Percentiles rank a stretch among this genome's conserved stretches.
These are phyloP conservation scores for Boletus eberwhitei DNA, from an alignment of 768 basidiomycete genomes.

Conservation along the genomic window DNA sequence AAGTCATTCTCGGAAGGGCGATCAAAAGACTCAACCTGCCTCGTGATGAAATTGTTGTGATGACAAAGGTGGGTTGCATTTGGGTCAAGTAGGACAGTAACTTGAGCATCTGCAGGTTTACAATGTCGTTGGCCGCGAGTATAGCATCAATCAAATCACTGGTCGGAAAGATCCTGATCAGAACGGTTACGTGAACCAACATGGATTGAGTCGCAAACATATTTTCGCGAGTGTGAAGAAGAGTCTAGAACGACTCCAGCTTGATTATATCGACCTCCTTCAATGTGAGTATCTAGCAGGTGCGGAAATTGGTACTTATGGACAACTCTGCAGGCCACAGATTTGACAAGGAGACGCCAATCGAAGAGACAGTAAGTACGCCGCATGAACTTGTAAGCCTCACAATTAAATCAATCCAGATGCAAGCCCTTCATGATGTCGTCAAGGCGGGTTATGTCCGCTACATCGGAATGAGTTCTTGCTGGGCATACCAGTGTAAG, in stretches of 20 bases:
- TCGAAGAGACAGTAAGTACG: slow-evolving; percentile 39
- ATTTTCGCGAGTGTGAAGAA: slow-evolving; percentile 56
- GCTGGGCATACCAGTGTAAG: slow-evolving; percentile 40
- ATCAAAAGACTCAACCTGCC: slow-evolving; percentile 65
- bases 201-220: slow-evolving; percentile 48
- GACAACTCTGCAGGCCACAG: slow-evolving; percentile 37
- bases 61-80: slow-evolving; percentile 56
- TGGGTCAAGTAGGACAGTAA: neutral
- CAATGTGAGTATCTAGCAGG: slow-evolving; percentile 36
- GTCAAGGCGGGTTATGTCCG: slow-evolving; percentile 47
- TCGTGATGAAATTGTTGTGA: slow-evolving; percentile 72
- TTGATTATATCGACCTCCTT: slow-evolving; percentile 58
- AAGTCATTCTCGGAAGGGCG: slow-evolving; percentile 66
- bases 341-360: slow-evolving; percentile 49
- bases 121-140: slow-evolving; percentile 35
- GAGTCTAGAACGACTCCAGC: slow-evolving; percentile 40
- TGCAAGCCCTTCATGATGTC: slow-evolving; percentile 51
- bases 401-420: slow-evolving; percentile 16
- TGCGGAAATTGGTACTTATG: neutral
- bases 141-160: slow-evolving; percentile 5
- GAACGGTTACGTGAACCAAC: slow-evolving; percentile 46
- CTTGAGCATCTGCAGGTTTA: slow-evolving; percentile 32
- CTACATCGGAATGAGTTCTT: slow-evolving; percentile 45
- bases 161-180: slow-evolving; percentile 31
- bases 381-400: neutral